Percentiles rank a stretch among this genome's conserved stretches.
Conservation (phyloP, 441 rosid genomes). For the Populus tomentosa region DNA sequence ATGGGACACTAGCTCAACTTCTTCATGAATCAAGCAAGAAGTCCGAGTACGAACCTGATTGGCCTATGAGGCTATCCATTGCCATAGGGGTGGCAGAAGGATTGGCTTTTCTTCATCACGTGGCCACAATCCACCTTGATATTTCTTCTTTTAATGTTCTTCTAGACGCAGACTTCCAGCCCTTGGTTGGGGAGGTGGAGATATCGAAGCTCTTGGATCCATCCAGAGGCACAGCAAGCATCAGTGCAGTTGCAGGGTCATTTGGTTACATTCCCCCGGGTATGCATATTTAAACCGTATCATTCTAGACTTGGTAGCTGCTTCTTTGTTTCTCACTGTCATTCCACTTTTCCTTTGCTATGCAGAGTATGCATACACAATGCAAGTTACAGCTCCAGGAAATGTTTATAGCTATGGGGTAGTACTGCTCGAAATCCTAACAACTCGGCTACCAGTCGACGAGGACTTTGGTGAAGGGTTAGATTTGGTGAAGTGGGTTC, state of each 20-base stretch:
- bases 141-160: conserved; percentile 79
- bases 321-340: not conserved
- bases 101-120: conserved; percentile 83
- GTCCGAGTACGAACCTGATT: conserved; percentile 73
- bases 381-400: conserved; percentile 99
- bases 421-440: conserved; percentile 85
- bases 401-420: conserved; percentile 97
- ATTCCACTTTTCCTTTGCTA: not conserved
- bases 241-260: conserved; percentile 97
- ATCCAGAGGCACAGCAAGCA: conserved; percentile 91
- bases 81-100: conserved; percentile 95
- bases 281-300: conserved; percentile 19
- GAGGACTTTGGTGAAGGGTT: conserved; percentile 91
- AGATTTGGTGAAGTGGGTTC: conserved; percentile 99
- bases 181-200: conserved; percentile 87
- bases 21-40: conserved; percentile 67
- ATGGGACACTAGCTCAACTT: conserved; percentile 77
- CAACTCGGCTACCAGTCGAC: conserved; percentile 77
- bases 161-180: conserved; percentile 68
- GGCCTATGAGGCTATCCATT: conserved; percentile 80
- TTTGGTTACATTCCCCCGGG: conserved; percentile 98
- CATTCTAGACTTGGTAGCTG: not conserved
- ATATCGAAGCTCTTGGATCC: conserved; percentile 96
- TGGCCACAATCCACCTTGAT: conserved; percentile 93
- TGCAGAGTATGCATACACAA: conserved; percentile 92